A percentile compares a stretch with the other conserved stretches of the same genome.
phyloP scores from a whole-genome alignment of 1,139 yeast species.

The Yamadazyma triangularis region DNA sequence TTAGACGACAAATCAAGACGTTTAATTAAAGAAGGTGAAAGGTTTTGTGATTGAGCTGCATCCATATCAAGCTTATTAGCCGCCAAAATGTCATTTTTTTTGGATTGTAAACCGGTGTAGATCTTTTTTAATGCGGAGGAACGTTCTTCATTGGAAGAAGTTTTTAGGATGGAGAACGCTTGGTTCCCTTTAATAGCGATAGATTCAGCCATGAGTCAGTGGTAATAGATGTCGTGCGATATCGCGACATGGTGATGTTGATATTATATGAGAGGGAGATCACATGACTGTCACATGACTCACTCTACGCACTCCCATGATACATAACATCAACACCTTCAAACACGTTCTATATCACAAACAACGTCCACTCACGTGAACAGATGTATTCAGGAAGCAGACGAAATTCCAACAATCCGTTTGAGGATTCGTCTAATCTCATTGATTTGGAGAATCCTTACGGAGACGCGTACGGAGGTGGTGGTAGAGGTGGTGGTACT shows the following conservation, averaged over 20 bases:
- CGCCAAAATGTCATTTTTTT: conserved; percentile 57
- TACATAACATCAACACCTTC: too few species aligned
- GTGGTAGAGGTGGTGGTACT: too few species aligned
- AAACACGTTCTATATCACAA: too few species aligned
- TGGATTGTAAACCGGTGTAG: conserved; percentile 57
- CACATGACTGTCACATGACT: too few species aligned
- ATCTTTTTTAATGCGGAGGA: conserved; percentile 69
- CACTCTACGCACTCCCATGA: too few species aligned
- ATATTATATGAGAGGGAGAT: too few species aligned
- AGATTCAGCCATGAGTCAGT: conserved; percentile 8
- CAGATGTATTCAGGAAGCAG: too few species aligned
- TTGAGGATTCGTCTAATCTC: not conserved
- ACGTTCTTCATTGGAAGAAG: conserved; percentile 68
- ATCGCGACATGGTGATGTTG: too few species aligned
- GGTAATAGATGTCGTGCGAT: too few species aligned
- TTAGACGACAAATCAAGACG: conserved; percentile 76
- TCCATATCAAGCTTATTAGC: conserved; percentile 77
- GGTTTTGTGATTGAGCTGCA: conserved; percentile 53
- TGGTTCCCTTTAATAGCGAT: conserved; percentile 76
- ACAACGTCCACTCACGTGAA: too few species aligned
- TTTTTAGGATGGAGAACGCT: conserved; percentile 78
- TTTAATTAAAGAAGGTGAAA: conserved; percentile 70
- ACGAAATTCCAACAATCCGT: not conserved
- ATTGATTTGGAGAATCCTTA: not conserved
- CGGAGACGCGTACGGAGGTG: too few species aligned